phyloP scores from a whole-genome alignment of 257 asterid genomes.

The Hygrophila difformis region DNA sequence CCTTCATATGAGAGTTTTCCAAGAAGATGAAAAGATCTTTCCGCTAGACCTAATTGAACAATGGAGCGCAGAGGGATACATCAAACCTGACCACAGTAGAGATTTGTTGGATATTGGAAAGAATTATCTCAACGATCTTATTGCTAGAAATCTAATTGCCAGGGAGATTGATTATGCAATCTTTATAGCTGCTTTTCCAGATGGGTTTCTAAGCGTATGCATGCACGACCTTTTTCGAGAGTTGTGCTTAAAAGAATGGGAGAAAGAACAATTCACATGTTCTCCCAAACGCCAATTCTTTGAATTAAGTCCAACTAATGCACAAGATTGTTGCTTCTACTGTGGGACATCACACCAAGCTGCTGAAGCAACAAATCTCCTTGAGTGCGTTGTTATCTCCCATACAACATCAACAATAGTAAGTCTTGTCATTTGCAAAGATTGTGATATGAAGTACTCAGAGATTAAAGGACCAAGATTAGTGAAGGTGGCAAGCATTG shows the following conservation, averaged over 20 bases:
- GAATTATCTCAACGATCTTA: not conserved
- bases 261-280: not conserved
- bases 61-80: not conserved
- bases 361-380: not conserved
- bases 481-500: not conserved
- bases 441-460: not conserved
- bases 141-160: not conserved
- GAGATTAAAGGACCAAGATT: not conserved
- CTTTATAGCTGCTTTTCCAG: no score
- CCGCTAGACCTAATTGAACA: not conserved
- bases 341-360: not conserved
- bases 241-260: conserved; percentile 4
- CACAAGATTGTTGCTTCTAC: not conserved
- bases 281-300: not conserved
- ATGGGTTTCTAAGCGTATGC: not conserved
- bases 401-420: not conserved
- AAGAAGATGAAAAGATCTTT: not conserved
- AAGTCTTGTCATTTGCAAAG: not conserved
- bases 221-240: not conserved
- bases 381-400: not conserved
- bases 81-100: not conserved
- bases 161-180: no score
- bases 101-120: not conserved
- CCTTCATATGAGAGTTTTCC: not conserved
- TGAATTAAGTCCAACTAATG: not conserved